Evolutionary conservation across 2,329 filamentous ascomycete genomes (phyloP), one percentile per base, ranked within the genome.

Genomic region (Paraphaeosphaeria minitans): DNA sequence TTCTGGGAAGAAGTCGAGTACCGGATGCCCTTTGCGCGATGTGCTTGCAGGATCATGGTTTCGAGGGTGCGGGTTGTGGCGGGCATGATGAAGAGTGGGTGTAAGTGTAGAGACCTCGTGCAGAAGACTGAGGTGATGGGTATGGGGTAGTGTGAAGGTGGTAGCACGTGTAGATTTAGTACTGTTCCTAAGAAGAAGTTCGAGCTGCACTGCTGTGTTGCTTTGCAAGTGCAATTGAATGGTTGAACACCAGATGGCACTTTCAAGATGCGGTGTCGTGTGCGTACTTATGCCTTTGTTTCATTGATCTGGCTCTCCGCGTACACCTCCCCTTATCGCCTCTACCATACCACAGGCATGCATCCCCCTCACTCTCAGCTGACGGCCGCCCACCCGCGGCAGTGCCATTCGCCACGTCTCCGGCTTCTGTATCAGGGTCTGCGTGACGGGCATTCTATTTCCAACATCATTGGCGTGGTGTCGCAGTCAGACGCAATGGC

Each of bases 21-120:
- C 43, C 71, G 69, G 12, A 75, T 61, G 13, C 73, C 73, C 47
- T 75, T 75, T 0, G 73, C 73, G 46, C 72, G 72, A 53, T 75
- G 73, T 13, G 73, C 73, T 60, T 73, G 67, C 1, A 75, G 65
- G 13, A 75, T 65, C 59, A 71, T 66, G 6, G 67, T 61, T 50
- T 74, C 70, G 56, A 75, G 71, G 21, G 67, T 68, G 48, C 71
- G 71, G 9, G 66, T 67, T 31, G 33, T 27, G 41, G 67, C 60
- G 33, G 70, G 64, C 72, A 74, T 74, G 22, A 10, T 63, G 24
- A 13, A 5, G 7, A 13, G 8, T 27, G 6, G 13, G 37, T 3
- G 6, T 27, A 27, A 6, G 24, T 27, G 24, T 27, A 27, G 3
- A 27, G 24, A 6, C 3, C 6, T 3, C 6, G 24, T 3, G 24